Evolutionary conservation across 2,329 filamentous ascomycete genomes (phyloP).

Genomic region (Mariannaea sp.): DNA sequence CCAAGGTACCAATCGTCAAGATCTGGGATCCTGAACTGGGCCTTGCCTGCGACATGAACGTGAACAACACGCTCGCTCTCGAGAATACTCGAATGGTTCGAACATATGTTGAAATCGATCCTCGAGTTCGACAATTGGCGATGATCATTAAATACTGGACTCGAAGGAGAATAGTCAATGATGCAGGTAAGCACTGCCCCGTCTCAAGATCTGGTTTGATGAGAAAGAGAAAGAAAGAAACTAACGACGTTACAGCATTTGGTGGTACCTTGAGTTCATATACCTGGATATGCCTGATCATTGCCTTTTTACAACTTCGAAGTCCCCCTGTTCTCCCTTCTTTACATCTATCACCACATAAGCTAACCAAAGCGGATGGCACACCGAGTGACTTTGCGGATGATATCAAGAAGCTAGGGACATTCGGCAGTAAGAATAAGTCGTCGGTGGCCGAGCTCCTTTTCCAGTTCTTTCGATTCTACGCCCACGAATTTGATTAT

Average conservation of each 20-base stretch:
- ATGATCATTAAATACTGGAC: conserved; percentile 99
- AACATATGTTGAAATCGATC: conserved; percentile 92
- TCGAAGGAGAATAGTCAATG: conserved; percentile 87
- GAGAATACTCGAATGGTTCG: conserved; percentile 98
- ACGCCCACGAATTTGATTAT: conserved; percentile 92
- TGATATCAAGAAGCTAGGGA: conserved; percentile 73
- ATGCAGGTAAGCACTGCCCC: conserved; percentile 75
- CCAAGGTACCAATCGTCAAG: conserved; percentile 98
- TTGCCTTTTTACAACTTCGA: conserved; percentile 91
- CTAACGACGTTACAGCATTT: conserved; percentile 63
- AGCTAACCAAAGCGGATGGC: conserved; percentile 62
- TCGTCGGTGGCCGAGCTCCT: conserved; percentile 84
- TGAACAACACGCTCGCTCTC: conserved; percentile 93
- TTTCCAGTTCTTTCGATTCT: conserved; percentile 94
- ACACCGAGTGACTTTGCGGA: conserved; percentile 82
- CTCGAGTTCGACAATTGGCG: conserved; percentile 85
- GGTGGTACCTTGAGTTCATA: conserved; percentile 96
- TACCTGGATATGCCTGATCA: conserved; percentile 98
- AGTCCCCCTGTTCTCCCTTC: conserved; percentile 83
- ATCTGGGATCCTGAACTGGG: conserved; percentile 94
- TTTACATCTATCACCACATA: conserved; percentile 70
- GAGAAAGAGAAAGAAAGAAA: too few relatives aligned
- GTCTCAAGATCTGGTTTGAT: not conserved
- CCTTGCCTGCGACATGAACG: conserved; percentile 95
- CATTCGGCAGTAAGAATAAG: conserved; percentile 78